Evolutionary conservation across 1,284 basidiomycete species (phyloP).

Genomic region (Heterobasidion parviporum): DNA sequence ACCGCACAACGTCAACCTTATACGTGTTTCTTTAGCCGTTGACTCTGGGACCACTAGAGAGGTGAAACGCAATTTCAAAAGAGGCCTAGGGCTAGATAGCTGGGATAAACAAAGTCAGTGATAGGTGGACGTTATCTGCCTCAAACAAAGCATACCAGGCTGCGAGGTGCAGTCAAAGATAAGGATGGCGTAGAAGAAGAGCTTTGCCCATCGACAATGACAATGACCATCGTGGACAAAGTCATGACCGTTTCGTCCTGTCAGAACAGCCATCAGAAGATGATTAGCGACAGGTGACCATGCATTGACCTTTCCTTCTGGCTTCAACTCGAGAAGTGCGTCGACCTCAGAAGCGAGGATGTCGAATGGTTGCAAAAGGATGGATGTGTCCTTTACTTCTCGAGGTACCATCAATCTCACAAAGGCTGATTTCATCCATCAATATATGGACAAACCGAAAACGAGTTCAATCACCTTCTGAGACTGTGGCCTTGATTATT

Average conservation of each 20-base stretch:
- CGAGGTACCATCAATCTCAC: constrained; percentile 37
- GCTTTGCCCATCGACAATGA: constrained; percentile 37
- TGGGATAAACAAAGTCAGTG: constrained; percentile 15
- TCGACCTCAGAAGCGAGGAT: constrained; percentile 57
- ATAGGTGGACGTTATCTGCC: neutral
- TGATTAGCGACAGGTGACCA: neutral
- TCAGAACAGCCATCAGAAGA: neutral
- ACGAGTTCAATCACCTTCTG: constrained; percentile 38
- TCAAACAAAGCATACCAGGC: constrained; percentile 36
- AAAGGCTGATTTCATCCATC: constrained; percentile 22
- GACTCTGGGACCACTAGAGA: constrained; percentile 61
- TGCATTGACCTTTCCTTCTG: constrained; percentile 54
- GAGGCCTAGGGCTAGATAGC: constrained; percentile 37
- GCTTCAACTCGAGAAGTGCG: constrained; percentile 56
- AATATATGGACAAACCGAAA: too few relatives aligned
- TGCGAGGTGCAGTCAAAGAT: constrained; percentile 39
- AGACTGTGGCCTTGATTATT: constrained; percentile 43
- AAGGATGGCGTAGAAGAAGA: constrained; percentile 34
- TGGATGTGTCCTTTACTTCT: constrained; percentile 12
- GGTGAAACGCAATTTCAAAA: constrained; percentile 61
- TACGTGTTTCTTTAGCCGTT: constrained; percentile 70
- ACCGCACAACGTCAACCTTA: constrained; percentile 59
- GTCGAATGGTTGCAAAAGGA: constrained; percentile 40
- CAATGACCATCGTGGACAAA: constrained; percentile 54
- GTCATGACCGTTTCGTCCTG: constrained; percentile 69